These are phyloP conservation scores for Alternaria alternata DNA, from an alignment of 2,329 filamentous ascomycete species.

Conservation along the genomic window DNA sequence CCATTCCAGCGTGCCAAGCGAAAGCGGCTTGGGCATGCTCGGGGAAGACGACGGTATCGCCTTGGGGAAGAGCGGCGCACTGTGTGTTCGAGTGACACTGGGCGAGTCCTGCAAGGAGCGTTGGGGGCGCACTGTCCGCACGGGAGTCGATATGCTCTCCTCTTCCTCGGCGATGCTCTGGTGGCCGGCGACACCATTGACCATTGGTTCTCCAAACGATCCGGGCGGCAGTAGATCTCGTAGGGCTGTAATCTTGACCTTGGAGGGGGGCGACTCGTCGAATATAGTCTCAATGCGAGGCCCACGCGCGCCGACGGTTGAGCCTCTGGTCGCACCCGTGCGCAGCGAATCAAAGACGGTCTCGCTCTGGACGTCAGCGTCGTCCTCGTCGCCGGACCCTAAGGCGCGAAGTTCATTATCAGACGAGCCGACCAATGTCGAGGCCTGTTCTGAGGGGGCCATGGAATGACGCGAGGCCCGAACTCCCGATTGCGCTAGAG, in stretches of 20 bases:
- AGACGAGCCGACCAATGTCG: conserved; percentile 70
- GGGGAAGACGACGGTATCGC: conserved; percentile 57
- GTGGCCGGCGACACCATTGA: conserved; percentile 44
- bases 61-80: conserved; percentile 50
- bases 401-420: conserved; percentile 72
- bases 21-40: conserved; percentile 53
- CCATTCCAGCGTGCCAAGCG: conserved; percentile 52
- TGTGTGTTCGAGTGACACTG: conserved; percentile 38
- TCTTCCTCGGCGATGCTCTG: conserved; percentile 61
- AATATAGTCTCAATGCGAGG: conserved; percentile 80
- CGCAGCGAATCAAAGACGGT: conserved; percentile 79
- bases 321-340: conserved; percentile 72
- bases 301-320: conserved; percentile 69
- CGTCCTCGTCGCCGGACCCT: conserved; percentile 76
- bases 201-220: conserved; percentile 51
- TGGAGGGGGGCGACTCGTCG: conserved; percentile 72
- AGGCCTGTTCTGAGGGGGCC: conserved; percentile 66
- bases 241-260: conserved; percentile 55
- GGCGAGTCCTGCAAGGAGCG: conserved; percentile 48
- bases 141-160: conserved; percentile 59
- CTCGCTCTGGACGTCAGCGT: conserved; percentile 80
- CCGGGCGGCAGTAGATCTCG: conserved; percentile 59
- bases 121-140: conserved; percentile 53
- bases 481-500: conserved; percentile 46
- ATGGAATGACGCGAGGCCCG: conserved; percentile 62